phyloP scores from a whole-genome alignment of 2,329 filamentous ascomycete species.

The Fusarium sp. region DNA sequence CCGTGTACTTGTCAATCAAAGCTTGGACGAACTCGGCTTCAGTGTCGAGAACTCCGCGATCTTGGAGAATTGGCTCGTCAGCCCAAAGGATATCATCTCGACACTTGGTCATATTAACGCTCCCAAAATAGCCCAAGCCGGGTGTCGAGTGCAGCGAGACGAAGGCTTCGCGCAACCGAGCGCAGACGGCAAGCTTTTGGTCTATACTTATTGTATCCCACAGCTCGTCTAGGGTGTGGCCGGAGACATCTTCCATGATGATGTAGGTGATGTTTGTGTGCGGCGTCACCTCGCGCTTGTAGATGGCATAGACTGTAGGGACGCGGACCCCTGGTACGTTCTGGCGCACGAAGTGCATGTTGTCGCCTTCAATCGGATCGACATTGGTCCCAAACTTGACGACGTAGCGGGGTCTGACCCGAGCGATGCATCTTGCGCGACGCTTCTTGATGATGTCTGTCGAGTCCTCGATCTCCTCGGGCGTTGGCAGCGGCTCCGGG shows the following conservation, averaged over 20 bases:
- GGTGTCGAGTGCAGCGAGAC: conserved; percentile 7
- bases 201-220: conserved; percentile 6
- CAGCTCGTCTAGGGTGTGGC: conserved; percentile 13
- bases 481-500: conserved; percentile 18
- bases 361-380: conserved; percentile 18
- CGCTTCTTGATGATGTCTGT: conserved; percentile 2
- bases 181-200: not conserved
- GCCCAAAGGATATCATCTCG: conserved; percentile 21
- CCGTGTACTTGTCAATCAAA: conserved; percentile 2
- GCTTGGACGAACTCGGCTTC: conserved; percentile 9
- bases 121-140: conserved; percentile 19
- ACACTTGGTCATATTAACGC: conserved; percentile 14
- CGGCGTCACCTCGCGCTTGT: not conserved
- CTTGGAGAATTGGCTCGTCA: conserved; percentile 3
- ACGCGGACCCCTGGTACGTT: conserved; percentile 8
- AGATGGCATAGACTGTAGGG: conserved; percentile 23
- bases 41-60: conserved; percentile 6
- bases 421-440: not conserved
- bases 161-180: conserved; percentile 13
- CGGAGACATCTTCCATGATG: conserved; percentile 22
- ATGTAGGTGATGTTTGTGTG: conserved; percentile 18
- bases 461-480: conserved; percentile 19
- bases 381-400: conserved; percentile 23
- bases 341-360: conserved; percentile 13
- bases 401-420: conserved; percentile 6